phyloP scores from a whole-genome alignment of 345 rosid species.

The Theobroma cacao region DNA sequence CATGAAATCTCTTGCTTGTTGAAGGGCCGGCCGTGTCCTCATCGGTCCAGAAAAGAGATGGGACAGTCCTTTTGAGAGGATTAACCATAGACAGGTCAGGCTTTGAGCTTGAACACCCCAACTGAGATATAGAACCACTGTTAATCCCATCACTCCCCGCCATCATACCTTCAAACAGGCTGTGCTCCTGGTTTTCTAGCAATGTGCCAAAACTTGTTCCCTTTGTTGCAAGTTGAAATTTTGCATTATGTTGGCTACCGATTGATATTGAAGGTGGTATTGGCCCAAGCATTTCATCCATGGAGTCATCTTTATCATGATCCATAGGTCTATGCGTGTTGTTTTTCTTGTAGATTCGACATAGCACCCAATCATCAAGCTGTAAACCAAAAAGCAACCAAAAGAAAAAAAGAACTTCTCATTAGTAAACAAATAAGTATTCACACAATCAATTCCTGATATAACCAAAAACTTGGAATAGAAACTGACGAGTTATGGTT shows the following conservation, averaged over 20 bases:
- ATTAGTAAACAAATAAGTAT: not conserved
- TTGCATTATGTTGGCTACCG: constrained; percentile 26
- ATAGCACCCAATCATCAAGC: constrained; percentile 98
- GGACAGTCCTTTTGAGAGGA: constrained; percentile 56
- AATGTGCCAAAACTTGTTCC: constrained; percentile 34
- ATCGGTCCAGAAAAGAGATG: constrained; percentile 59
- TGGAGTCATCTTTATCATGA: constrained; percentile 56
- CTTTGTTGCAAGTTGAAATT: constrained; percentile 29
- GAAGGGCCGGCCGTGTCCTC: constrained; percentile 36
- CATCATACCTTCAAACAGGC: constrained; percentile 43
- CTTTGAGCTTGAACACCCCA: constrained; percentile 35
- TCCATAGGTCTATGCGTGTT: constrained; percentile 45
- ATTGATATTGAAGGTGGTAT: constrained; percentile 48
- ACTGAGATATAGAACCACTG: constrained; percentile 30
- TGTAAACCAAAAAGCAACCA: constrained; percentile 16
- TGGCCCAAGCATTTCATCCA: constrained; percentile 50
- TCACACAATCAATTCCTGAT: not conserved
- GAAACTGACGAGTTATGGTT: constrained; percentile 4
- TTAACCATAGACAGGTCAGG: constrained; percentile 42
- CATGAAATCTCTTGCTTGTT: constrained; percentile 51
- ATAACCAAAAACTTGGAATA: not conserved
- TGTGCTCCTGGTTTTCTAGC: constrained; percentile 36
- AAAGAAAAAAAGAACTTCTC: not conserved
- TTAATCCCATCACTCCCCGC: constrained; percentile 23
- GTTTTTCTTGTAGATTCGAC: constrained; percentile 88